Percentiles rank a stretch among this genome's conserved stretches.
phyloP scores from a whole-genome alignment of 202 grass and related monocot species.

The Setaria italica region DNA sequence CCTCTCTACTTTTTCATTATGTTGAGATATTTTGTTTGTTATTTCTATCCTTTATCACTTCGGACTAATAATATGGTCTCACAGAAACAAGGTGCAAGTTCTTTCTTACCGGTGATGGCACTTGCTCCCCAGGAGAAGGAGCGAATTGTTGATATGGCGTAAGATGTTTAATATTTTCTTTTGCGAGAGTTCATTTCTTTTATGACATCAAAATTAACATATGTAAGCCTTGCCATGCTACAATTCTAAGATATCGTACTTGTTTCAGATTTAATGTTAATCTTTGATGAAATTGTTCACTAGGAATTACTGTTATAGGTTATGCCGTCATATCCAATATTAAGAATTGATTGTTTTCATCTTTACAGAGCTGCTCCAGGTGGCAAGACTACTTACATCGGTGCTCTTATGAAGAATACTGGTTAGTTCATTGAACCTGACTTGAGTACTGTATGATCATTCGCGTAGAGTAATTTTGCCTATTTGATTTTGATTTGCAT shows the following conservation, averaged over 20 bases:
- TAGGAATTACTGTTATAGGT: not conserved
- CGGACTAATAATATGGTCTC: conserved; percentile 28
- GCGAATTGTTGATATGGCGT: conserved; percentile 98
- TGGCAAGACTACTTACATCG: conserved; percentile 98
- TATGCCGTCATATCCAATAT: not conserved
- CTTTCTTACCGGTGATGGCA: conserved; percentile 97
- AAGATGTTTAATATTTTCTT: conserved; percentile 55
- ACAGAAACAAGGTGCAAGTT: conserved; percentile 99
- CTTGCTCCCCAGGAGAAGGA: conserved; percentile 98
- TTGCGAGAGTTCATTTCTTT: conserved; percentile 24
- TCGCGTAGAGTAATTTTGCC: conserved; percentile 7
- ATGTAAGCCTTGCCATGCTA: conserved; percentile 6
- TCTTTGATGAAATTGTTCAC: conserved; percentile 7
- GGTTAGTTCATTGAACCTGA: conserved; percentile 54
- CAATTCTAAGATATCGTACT: not conserved
- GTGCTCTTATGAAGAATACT: conserved; percentile 97
- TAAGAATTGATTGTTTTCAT: conserved; percentile 31
- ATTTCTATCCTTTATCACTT: not conserved
- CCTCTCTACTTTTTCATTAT: conserved; percentile 34
- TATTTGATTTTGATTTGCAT: not conserved
- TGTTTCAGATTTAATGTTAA: conserved; percentile 30
- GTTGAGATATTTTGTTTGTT: conserved; percentile 13
- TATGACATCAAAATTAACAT: not conserved
- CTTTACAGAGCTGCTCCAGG: conserved; percentile 88
- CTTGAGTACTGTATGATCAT: conserved; percentile 22